Base-by-base conservation (phyloP, 805 yeast species). In the Kockiozyma suomiensis region DNA sequence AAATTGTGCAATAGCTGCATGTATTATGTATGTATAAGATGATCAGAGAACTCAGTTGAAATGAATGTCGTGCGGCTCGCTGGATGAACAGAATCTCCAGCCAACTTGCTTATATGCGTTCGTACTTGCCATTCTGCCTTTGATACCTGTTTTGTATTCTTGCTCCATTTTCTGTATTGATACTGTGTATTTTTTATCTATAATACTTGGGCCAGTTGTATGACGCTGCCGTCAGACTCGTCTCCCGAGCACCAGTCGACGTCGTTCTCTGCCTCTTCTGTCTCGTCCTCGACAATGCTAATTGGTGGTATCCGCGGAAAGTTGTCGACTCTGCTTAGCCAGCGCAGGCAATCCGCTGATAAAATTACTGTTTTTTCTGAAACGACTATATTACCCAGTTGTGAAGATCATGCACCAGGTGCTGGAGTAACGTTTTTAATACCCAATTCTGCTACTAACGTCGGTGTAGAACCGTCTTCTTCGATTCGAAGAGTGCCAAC, bases 31-130 rank as follows among this genome's bases (percentile, higher is more conserved):
- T n/a, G n/a, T n/a, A n/a, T n/a, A n/a, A n/a, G n/a, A n/a, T n/a
- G n/a, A n/a, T n/a, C n/a, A n/a, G n/a, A n/a, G n/a, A n/a, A n/a
- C n/a, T n/a, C n/a, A n/a, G n/a, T n/a, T n/a, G n/a, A 3, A 45
- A 45, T 45, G 49, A 25, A 4, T 2, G 4, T 19, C 25, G 55
- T 30, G 46, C 58, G 58, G 49, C 49, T 45, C 35, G 49, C 49
- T 21, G 32, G 49, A 19, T 23, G 21, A 45, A 21, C 19, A 10
- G 10, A 30, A 30, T 30, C 33, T n/a, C 33, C 33, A 30, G 33
- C 10, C 10, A 10, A 10, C 33, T 30, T 30, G 33, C 10, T 10
- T 7, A 30, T 30, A 38, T 21, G 42, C 42, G 42, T 17, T 17
- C 19, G 21, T 6, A 21, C 42, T 28, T 46, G 7, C 19, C 10